Evolutionary conservation across 768 basidiomycete species (phyloP).

Genomic region (Sarcodon aspratus): DNA sequence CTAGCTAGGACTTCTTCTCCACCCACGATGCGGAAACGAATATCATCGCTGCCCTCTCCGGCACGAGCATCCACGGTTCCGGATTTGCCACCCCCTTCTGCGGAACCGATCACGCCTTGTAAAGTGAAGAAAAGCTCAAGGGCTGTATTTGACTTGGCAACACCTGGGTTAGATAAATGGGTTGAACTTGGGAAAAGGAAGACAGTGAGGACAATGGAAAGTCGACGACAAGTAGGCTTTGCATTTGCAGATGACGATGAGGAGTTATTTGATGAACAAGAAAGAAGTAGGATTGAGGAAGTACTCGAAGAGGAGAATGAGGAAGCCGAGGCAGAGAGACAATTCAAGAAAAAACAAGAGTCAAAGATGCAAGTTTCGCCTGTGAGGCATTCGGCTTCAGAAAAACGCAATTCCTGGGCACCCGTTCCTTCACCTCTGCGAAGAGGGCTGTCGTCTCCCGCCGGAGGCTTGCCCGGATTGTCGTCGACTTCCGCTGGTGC

Average conservation of each 20-base stretch:
- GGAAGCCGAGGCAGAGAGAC: neutral
- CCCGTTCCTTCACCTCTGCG: slow-evolving; percentile 10
- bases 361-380: slow-evolving; percentile 13
- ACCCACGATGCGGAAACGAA: neutral
- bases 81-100: neutral
- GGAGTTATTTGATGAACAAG: slow-evolving; percentile 1
- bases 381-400: slow-evolving; percentile 23
- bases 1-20: too few species aligned
- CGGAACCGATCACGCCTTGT: neutral
- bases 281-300: slow-evolving; percentile 10
- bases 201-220: too few species aligned
- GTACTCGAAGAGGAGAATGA: slow-evolving; percentile 9
- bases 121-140: neutral
- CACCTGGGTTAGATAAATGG: too few species aligned
- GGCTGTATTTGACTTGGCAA: neutral
- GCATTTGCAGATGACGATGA: slow-evolving; percentile 1
- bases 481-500: slow-evolving; percentile 24
- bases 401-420: slow-evolving; percentile 5
- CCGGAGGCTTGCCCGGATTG: slow-evolving; percentile 26
- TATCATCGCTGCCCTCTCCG: neutral
- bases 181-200: too few species aligned
- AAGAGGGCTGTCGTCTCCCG: slow-evolving; percentile 13
- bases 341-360: slow-evolving; percentile 3
- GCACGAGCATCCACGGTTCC: neutral
- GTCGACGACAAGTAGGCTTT: neutral